phyloP scores from a whole-genome alignment of 306 rosid species.

The Prunus mira region DNA sequence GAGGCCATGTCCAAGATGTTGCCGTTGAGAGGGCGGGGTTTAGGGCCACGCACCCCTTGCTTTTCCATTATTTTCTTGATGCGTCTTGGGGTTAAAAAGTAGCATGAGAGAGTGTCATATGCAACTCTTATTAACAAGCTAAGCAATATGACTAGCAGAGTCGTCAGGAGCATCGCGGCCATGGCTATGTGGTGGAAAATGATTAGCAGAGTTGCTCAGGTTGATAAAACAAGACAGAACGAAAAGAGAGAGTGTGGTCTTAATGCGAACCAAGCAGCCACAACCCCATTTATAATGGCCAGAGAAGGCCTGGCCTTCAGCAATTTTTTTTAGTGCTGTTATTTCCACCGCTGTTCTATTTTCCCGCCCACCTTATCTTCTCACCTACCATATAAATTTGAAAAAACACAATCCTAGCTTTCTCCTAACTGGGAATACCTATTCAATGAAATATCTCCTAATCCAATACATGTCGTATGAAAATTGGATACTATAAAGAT shows the following conservation, averaged over 20 bases:
- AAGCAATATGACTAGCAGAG: slow-evolving; percentile 26
- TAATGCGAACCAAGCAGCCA: background rate
- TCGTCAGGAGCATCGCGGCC: slow-evolving; percentile 39
- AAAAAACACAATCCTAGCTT: too few species aligned
- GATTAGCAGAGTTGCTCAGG: background rate
- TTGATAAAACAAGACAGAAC: background rate
- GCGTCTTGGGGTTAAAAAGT: slow-evolving; percentile 66
- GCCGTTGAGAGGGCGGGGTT: slow-evolving; percentile 62
- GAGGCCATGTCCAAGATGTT: slow-evolving; percentile 71
- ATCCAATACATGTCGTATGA: too few species aligned
- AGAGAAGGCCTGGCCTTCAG: background rate
- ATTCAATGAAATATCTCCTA: too few species aligned
- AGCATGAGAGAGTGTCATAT: slow-evolving; percentile 51
- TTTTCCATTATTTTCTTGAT: slow-evolving; percentile 68
- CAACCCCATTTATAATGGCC: background rate
- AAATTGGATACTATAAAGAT: too few species aligned
- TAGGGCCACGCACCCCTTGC: slow-evolving; percentile 91
- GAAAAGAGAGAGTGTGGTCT: background rate
- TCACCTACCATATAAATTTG: too few species aligned
- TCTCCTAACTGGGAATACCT: too few species aligned
- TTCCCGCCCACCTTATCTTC: too few species aligned
- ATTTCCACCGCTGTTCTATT: too few species aligned
- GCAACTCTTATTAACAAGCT: slow-evolving; percentile 41
- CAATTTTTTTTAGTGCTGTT: background rate
- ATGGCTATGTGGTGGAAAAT: slow-evolving; percentile 5